phyloP scores from a whole-genome alignment of 495 filamentous ascomycete species.

The Pseudomonodictys pantanalensis region DNA sequence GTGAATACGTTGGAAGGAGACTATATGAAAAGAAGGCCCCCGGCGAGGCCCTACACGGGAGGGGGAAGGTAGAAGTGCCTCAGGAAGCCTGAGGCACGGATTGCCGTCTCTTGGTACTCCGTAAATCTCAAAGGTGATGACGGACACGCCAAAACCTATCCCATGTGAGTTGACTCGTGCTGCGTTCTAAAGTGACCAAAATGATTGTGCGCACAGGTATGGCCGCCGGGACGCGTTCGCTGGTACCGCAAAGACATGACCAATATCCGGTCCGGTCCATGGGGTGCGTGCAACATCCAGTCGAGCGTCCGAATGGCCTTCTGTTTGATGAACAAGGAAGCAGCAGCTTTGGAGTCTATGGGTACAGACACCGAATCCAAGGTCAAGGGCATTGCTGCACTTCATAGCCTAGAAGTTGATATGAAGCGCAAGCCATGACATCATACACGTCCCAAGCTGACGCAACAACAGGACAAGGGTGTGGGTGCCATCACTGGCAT shows the following conservation, averaged over 20 bases:
- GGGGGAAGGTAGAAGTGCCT: too few species aligned
- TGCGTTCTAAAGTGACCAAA: too few species aligned
- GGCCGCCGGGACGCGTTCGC: background rate
- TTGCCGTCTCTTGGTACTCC: slow-evolving; percentile 23
- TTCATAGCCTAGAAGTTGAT: slow-evolving; percentile 17
- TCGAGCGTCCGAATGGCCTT: slow-evolving; percentile 16
- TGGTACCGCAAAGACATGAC: slow-evolving; percentile 12
- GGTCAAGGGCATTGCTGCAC: slow-evolving; percentile 17
- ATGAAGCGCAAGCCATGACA: slow-evolving; percentile 16
- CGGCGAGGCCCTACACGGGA: too few species aligned
- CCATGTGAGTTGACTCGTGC: too few species aligned
- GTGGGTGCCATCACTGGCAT: slow-evolving; percentile 14
- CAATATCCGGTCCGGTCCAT: slow-evolving; percentile 14
- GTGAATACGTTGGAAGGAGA: too few species aligned
- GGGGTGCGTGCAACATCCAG: slow-evolving; percentile 29
- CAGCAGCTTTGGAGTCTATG: slow-evolving; percentile 8
- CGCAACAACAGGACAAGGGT: slow-evolving; percentile 18
- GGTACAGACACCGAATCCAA: slow-evolving; percentile 9
- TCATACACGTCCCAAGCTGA: slow-evolving; percentile 15
- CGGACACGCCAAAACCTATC: slow-evolving; percentile 8
- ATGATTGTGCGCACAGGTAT: too few species aligned
- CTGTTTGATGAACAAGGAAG: slow-evolving; percentile 27
- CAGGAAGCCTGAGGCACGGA: too few species aligned
- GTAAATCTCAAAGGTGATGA: background rate
- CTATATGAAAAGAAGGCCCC: too few species aligned